These are phyloP conservation scores for Oemleria cerasiformis DNA, from an alignment of 306 rosid species.

Conservation along the genomic window DNA sequence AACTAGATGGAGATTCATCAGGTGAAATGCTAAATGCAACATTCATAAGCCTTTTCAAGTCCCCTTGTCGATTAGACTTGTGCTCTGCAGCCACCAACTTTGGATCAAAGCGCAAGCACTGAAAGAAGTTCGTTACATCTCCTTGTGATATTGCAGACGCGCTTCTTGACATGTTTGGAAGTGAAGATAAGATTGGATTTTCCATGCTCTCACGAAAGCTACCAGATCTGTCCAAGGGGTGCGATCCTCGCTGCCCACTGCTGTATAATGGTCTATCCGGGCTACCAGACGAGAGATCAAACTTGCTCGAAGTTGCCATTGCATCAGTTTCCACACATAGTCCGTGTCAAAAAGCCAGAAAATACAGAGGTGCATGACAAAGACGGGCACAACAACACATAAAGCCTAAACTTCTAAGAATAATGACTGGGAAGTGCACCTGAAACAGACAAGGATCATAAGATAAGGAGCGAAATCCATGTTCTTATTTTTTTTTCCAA, in stretches of 20 bases:
- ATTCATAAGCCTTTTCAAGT: constrained; percentile 58
- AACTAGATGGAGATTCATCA: constrained; percentile 81
- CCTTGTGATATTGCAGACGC: constrained; percentile 60
- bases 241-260: constrained; percentile 94
- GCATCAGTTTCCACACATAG: constrained; percentile 58
- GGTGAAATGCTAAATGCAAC: constrained; percentile 72
- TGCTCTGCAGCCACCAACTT: constrained; percentile 65
- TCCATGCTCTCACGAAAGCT: constrained; percentile 89
- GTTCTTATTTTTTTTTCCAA: background rate
- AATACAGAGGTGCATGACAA: constrained; percentile 67
- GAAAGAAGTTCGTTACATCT: constrained; percentile 65
- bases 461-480: constrained; percentile 10
- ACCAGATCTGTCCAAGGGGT: constrained; percentile 80
- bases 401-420: constrained; percentile 39
- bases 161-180: constrained; percentile 84
- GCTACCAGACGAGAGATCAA: constrained; percentile 83
- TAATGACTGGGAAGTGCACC: constrained; percentile 38
- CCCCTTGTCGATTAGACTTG: constrained; percentile 69
- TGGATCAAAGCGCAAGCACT: constrained; percentile 62
- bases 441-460: constrained; percentile 41
- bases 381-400: constrained; percentile 46
- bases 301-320: constrained; percentile 92
- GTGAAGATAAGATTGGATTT: constrained; percentile 77
- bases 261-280: constrained; percentile 80
- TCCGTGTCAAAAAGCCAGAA: constrained; percentile 47